Evolutionary conservation across 768 basidiomycete species (phyloP), one percentile per base, ranked within the genome.

Genomic region (Galerina marginata): DNA sequence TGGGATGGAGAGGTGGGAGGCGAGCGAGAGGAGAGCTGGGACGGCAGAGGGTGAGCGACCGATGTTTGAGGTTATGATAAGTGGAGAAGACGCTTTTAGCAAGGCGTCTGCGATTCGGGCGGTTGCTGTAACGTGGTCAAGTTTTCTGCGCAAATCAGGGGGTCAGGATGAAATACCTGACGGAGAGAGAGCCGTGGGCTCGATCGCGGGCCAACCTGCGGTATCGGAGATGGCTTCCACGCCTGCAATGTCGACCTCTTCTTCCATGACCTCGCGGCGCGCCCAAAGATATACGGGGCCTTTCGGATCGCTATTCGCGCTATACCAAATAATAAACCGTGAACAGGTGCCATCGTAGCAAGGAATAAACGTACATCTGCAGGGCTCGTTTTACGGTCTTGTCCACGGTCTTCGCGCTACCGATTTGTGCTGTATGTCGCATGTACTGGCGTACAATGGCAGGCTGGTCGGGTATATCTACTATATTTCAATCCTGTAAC

Each of bases 281-380:
- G 83, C 88, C 86, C 88, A 91, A 7, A 90, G 76, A 69, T 92
- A 91, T 1, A 89, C 88, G 0, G 90, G 90, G 0, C 90, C 89
- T 67, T 83, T 86, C 0, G 90, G 90, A 29, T 86, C 83, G 54
- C 87, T 89, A n/a, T 73, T 83, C 4, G 90, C 88, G 62, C 88
- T 90, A 25, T 16, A 52, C 36, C 20, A 4, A 5, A 43, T 5
- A n/a, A 7, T 20, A 36, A 4, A 38, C 7, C 39, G 26, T 14
- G 46, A 43, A 54, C 25, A n/a, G 1, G 4, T 23, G 20, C 20
- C 9, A 5, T 33, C 2, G 7, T 3, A 5, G 29, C 29, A 15
- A 6, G 1, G 23, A 16, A 1, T 20, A 12, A n/a, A 60, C 81
- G 16, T 65, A 88, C 88, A 89, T 85, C 68, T 91, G 89, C 51